Evolutionary conservation across 805 yeast genomes (phyloP), one percentile per base, ranked within the genome.

Genomic region (Ogataea polymorpha): DNA sequence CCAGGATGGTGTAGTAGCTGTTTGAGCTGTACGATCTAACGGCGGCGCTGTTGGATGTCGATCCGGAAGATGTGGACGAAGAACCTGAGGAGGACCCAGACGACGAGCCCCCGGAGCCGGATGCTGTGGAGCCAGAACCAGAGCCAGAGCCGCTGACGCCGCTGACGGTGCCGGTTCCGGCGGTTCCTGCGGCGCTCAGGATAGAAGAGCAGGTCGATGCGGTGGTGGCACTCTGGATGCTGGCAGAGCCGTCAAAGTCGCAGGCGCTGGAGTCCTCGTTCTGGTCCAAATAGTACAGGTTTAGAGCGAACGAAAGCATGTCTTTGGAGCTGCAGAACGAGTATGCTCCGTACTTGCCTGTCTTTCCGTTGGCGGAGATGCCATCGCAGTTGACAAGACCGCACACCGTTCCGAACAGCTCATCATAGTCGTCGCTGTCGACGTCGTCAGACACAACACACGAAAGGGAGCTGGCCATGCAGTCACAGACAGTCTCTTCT

Each of bases 311-410:
- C 27, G 85, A 74, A 54, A 85, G 70, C 67, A 79, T 71, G 43
- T 80, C 84, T 63, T 80, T 76, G 41, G 75, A 62, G 15, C 77
- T 68, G 63, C 93, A 85, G 80, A 74, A 81, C 13, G 91, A 83
- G 66, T 72, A 78, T 21, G 81, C 72, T 63, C 93, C 93, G 61
- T 85, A 85, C 6, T 58, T 54, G 59, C 91, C 93, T 16, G 69
- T 61, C 36, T 74, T 63, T 67, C 87, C 90, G 61, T 83, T 73
- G 30, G 72, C 74, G 37, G 62, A 59, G 50, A 85, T 81, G 54
- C 79, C 87, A 29, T 64, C 62, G 67, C 95, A 85, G 46, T 75
- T 63, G 36, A 57, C 54, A 23, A 66, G 48, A 49, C 72, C 75
- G 67, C 95, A 85, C 31, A 84, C 72, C 43, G 63, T 64, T 26